These are phyloP conservation scores for Geotrichum citri-aurantii DNA, from an alignment of 1,139 yeast genomes.

Conservation along the genomic window DNA sequence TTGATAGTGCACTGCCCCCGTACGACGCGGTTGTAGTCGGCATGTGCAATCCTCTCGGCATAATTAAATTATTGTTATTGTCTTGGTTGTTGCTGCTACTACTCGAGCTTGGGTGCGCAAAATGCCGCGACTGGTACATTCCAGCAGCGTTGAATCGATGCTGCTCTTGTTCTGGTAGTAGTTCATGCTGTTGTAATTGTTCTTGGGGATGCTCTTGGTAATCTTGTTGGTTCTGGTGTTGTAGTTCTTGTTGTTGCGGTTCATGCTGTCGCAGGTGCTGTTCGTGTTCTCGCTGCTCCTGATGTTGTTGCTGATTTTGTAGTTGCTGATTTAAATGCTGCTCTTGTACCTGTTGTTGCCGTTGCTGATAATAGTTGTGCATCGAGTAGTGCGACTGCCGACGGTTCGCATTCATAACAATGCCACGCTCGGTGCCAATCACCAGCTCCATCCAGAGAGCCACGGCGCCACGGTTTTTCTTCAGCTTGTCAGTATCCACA, in stretches of 20 bases:
- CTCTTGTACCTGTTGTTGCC: not conserved
- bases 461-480: conserved; percentile 67
- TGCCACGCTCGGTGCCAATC: conserved; percentile 64
- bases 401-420: conserved; percentile 26
- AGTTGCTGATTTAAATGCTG: conserved; percentile 1
- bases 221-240: not conserved
- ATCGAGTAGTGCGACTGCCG: conserved; percentile 16
- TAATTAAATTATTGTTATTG: not conserved
- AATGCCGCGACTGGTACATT: not conserved
- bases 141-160: not conserved
- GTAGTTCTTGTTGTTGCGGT: not conserved
- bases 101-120: too few species aligned
- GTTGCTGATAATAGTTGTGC: conserved; percentile 18
- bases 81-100: not conserved
- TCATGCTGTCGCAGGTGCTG: not conserved
- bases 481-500: conserved; percentile 71
- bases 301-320: not conserved
- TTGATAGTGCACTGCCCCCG: conserved; percentile 18
- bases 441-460: conserved; percentile 74
- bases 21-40: not conserved
- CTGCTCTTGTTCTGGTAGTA: not conserved
- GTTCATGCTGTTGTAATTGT: not conserved
- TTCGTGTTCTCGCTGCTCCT: not conserved
- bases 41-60: conserved; percentile 8
- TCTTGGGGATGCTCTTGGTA: not conserved